phyloP scores from a whole-genome alignment of 768 basidiomycete species.

The Grammothele lineata region DNA sequence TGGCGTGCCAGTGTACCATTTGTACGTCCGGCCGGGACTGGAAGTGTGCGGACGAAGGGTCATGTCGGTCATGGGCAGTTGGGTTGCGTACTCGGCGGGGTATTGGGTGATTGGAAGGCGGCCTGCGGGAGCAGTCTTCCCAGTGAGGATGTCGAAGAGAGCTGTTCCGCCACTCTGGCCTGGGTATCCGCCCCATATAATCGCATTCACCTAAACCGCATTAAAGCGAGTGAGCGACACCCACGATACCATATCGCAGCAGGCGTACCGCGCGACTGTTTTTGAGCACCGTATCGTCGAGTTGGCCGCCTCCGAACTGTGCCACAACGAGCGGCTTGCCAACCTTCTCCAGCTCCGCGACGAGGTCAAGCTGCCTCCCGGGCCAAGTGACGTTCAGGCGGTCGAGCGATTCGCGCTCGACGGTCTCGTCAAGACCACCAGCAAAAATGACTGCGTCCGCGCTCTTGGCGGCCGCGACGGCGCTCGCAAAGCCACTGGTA shows the following conservation, averaged over 20 bases:
- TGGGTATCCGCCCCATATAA: conserved; percentile 56
- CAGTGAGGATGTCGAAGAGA: conserved; percentile 46
- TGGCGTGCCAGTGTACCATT: conserved; percentile 51
- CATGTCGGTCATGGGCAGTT: conserved; percentile 59
- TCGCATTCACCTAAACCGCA: conserved; percentile 40
- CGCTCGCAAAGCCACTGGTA: conserved; percentile 45
- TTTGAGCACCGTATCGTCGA: conserved; percentile 46
- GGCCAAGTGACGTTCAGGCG: conserved; percentile 50
- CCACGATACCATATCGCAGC: too few relatives aligned
- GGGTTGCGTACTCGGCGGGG: conserved; percentile 41
- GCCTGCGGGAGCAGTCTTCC: conserved; percentile 50
- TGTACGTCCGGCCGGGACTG: conserved; percentile 55
- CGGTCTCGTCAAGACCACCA: conserved; percentile 48
- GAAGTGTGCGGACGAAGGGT: conserved; percentile 41
- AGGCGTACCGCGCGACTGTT: conserved; percentile 29
- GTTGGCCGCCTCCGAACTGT: conserved; percentile 56
- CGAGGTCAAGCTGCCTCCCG: conserved; percentile 48
- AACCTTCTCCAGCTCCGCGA: conserved; percentile 39
- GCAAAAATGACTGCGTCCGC: conserved; percentile 50
- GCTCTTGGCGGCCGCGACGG: conserved; percentile 42
- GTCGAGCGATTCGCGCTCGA: conserved; percentile 47
- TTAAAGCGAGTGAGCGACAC: too few relatives aligned
- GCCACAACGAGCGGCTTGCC: conserved; percentile 50
- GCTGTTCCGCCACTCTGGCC: conserved; percentile 54
- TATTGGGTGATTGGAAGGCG: conserved; percentile 54